Conservation (phyloP, 129 eudicot genomes). For the Cynara cardunculus region DNA sequence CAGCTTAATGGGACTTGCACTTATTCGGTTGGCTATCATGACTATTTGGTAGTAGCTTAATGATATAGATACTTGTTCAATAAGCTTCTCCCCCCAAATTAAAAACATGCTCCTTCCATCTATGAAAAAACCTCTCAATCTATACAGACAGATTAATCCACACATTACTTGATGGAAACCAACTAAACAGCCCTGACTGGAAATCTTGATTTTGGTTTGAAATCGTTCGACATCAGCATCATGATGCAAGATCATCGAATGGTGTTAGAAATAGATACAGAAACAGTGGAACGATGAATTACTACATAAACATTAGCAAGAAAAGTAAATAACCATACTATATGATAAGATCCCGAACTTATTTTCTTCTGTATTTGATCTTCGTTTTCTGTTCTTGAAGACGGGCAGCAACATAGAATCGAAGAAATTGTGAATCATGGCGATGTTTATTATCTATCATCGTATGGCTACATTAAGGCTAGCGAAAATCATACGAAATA, state of each 20-base stretch:
- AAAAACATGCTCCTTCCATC: too few relatives aligned
- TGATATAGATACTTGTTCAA: too few relatives aligned
- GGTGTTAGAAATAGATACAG: neutral
- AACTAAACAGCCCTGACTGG: neutral
- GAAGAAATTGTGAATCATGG: neutral
- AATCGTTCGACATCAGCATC: neutral
- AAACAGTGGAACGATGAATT: neutral
- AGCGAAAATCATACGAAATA: neutral
- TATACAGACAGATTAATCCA: too few relatives aligned
- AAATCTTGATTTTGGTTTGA: neutral
- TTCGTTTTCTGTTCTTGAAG: neutral
- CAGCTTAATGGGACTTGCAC: too few relatives aligned
- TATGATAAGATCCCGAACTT: neutral
- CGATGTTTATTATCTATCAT: conserved; percentile 6
- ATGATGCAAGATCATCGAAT: neutral
- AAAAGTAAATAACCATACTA: neutral
- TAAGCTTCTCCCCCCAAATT: too few relatives aligned
- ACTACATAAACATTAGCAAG: neutral
- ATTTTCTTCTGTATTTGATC: neutral
- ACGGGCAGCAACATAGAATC: neutral
- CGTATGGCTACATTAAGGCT: conserved; percentile 2
- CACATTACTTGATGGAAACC: too few relatives aligned
- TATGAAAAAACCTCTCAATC: too few relatives aligned
- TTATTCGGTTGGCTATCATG: too few relatives aligned
- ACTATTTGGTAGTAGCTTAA: too few relatives aligned